Evolutionary conservation across 2,329 filamentous ascomycete species (phyloP).

Genomic region (Zopfia rhizophila): DNA sequence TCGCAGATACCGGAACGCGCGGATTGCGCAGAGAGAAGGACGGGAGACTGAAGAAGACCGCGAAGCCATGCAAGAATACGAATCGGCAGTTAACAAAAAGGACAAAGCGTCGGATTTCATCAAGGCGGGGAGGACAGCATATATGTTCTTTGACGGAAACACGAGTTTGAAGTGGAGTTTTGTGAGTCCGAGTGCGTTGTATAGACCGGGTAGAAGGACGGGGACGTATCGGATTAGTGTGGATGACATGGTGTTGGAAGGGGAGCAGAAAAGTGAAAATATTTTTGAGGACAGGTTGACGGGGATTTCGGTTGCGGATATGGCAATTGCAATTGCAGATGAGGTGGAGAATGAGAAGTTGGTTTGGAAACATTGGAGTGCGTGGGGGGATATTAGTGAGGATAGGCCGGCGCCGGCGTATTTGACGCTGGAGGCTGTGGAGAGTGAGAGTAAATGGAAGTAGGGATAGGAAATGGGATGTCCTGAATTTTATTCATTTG

Average conservation of each 20-base stretch:
- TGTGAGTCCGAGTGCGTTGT: constrained; percentile 46
- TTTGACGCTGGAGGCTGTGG: constrained; percentile 34
- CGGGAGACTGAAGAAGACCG: constrained; percentile 27
- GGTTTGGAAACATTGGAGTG: constrained; percentile 46
- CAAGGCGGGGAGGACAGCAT: constrained; percentile 45
- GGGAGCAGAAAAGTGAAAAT: constrained; percentile 33
- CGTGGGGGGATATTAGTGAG: constrained; percentile 39
- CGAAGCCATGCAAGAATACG: constrained; percentile 33
- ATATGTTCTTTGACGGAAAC: constrained; percentile 51
- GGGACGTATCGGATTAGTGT: constrained; percentile 44
- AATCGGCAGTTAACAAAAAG: constrained; percentile 31
- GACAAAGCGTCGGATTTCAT: constrained; percentile 44
- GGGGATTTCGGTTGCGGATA: constrained; percentile 46
- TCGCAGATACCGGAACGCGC: constrained; percentile 39
- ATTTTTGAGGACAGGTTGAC: constrained; percentile 44
- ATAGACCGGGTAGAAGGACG: constrained; percentile 44
- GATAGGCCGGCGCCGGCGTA: constrained; percentile 40
- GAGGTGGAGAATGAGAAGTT: constrained; percentile 41
- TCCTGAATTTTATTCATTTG: too few relatives aligned
- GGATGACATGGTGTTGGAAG: constrained; percentile 44
- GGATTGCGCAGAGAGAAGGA: constrained; percentile 29
- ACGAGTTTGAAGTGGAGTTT: constrained; percentile 46
- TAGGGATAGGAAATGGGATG: background rate
- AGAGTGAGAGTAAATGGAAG: constrained; percentile 21
- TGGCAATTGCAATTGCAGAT: constrained; percentile 49